Base-by-base conservation (phyloP, 2,329 filamentous ascomycete species). In the Escovopsis sp. region DNA sequence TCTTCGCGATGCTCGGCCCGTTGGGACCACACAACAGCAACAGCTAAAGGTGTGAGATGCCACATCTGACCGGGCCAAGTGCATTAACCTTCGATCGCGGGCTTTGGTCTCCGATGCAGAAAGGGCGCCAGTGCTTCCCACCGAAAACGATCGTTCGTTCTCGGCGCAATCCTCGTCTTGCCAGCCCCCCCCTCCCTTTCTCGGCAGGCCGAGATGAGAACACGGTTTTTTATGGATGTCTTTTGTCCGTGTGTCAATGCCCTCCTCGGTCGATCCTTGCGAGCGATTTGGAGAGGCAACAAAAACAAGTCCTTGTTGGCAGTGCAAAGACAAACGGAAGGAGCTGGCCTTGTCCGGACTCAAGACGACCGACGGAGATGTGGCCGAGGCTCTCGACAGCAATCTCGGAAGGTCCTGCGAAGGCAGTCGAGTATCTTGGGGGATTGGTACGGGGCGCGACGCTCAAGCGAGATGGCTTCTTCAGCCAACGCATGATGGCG, bases 271-370 rank as follows among this genome's bases (percentile, higher is more conserved):
- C 49, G 11, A 7, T 50, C 53, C 52, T 48, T 36, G 48, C 36
- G 46, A 48, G 49, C 25, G 43, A 46, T 53, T 50, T 50, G 74
- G 74, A 76, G 79, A 77, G 81, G 79, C 87, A 80, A 65, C 79
- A 93, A 94, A 94, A 86, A 90, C 83, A 64, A 76, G 79, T 93
- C 84, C 78, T 67, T 57, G 80, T 82, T 76, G 81, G 78, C 73
- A 78, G 72, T 83, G 84, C 79, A 70, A 11, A 65, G 54, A 72
- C 81, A 77, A 52, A 85, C 78, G 68, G 82, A 87, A 75, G 79
- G 72, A 74, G 61, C 43, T 43, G 39, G 41, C 37, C 31, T 43
- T 42, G n/a, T 39, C 46, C 35, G 36, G 19, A 27, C 33, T 39
- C 31, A 36, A 26, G 42, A 39, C 38, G 33, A 37, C 8, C 21